phyloP scores from a whole-genome alignment of 2,329 filamentous ascomycete genomes.

The Malbranchea cinnamomea region DNA sequence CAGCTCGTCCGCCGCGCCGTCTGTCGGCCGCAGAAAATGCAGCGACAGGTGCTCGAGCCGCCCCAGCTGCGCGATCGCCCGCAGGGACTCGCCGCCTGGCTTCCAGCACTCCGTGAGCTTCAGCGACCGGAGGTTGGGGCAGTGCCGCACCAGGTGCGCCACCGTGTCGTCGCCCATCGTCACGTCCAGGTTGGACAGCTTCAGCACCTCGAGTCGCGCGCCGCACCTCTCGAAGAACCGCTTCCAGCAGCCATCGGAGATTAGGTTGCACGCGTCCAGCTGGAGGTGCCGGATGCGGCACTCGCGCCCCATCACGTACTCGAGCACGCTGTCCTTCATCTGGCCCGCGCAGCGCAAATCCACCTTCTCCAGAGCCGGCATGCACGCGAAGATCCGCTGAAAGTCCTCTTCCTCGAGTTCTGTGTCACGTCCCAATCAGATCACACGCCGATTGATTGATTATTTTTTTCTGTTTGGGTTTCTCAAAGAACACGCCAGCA shows the following conservation, averaged over 20 bases:
- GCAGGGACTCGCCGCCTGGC: slow-evolving; percentile 50
- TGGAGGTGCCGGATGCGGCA: slow-evolving; percentile 57
- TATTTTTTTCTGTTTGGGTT: no score
- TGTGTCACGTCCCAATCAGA: no score
- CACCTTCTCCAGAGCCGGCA: slow-evolving; percentile 53
- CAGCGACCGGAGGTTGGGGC: slow-evolving; percentile 54
- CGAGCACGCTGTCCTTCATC: slow-evolving; percentile 71
- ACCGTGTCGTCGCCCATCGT: slow-evolving; percentile 63
- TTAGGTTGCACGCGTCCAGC: slow-evolving; percentile 69
- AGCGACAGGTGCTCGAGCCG: slow-evolving; percentile 63
- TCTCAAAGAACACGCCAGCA: slow-evolving; percentile 16
- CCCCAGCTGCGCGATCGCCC: slow-evolving; percentile 45
- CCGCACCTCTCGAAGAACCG: slow-evolving; percentile 54
- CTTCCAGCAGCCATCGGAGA: slow-evolving; percentile 63
- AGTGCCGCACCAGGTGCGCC: slow-evolving; percentile 44
- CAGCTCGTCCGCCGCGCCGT: slow-evolving; percentile 41
- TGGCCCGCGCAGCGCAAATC: slow-evolving; percentile 77
- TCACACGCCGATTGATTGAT: no score
- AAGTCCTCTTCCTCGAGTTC: slow-evolving; percentile 63
- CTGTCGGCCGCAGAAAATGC: slow-evolving; percentile 35
- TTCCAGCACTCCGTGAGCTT: slow-evolving; percentile 73
- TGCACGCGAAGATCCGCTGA: slow-evolving; percentile 62
- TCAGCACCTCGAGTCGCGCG: slow-evolving; percentile 47
- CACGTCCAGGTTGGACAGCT: slow-evolving; percentile 71
- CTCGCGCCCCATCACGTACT: slow-evolving; percentile 62